Evolutionary conservation across 495 filamentous ascomycete genomes (phyloP).

Genomic region (Geoglossum glabrum): DNA sequence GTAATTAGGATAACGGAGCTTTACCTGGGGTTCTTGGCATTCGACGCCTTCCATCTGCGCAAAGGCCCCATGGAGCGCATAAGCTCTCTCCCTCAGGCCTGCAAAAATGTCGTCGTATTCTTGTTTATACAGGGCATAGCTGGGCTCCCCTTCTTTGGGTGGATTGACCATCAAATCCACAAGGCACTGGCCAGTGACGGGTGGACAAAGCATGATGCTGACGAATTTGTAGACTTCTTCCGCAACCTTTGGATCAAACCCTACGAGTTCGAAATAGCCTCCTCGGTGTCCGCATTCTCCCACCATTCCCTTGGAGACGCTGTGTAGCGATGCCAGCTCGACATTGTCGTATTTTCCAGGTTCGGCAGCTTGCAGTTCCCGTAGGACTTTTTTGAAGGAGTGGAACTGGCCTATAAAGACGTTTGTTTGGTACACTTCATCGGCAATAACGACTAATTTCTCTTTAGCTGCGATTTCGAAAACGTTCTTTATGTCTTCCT

Average conservation of each 20-base stretch:
- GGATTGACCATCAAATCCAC: constrained; percentile 97
- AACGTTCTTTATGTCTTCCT: constrained; percentile 60
- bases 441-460: constrained; percentile 73
- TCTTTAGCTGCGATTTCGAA: constrained; percentile 71
- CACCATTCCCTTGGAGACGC: constrained; percentile 12
- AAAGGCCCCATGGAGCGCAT: constrained; percentile 75
- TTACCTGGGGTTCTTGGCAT: constrained; percentile 55
- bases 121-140: constrained; percentile 56
- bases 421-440: constrained; percentile 99
- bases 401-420: constrained; percentile 84
- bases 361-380: constrained; percentile 56
- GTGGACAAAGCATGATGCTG: constrained; percentile 84
- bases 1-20: not conserved
- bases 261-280: constrained; percentile 86
- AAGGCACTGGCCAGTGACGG: constrained; percentile 86
- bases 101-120: constrained; percentile 68
- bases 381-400: constrained; percentile 80
- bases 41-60: constrained; percentile 86
- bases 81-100: constrained; percentile 55
- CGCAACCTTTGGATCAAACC: constrained; percentile 67
- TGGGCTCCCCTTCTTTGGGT: constrained; percentile 59
- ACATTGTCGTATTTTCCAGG: constrained; percentile 62
- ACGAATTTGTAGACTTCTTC: constrained; percentile 97
- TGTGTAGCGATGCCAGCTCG: constrained; percentile 50
- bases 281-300: constrained; percentile 55